A percentile compares a stretch with the other conserved stretches of the same genome.
phyloP scores from a whole-genome alignment of 1,284 basidiomycete genomes.

The Cerrena zonata region DNA sequence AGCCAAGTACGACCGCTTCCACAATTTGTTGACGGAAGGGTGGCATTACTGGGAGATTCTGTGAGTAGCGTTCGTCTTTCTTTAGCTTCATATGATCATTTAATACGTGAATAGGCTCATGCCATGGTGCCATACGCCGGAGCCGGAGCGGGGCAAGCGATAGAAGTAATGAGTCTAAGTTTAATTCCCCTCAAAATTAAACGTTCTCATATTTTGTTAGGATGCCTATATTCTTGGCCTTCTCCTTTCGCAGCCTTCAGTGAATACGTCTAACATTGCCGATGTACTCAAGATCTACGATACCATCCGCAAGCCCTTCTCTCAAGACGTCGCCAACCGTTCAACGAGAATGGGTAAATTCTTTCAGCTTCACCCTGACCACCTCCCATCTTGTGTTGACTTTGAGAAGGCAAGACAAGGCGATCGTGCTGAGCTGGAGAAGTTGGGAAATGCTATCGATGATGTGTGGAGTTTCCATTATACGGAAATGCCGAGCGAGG shows the following conservation, averaged over 20 bases:
- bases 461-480: neutral
- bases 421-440: neutral
- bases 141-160: slow-evolving; percentile 49
- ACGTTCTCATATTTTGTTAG: no score
- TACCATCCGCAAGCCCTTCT: neutral
- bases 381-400: neutral
- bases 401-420: neutral
- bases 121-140: slow-evolving; percentile 47
- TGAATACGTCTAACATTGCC: neutral
- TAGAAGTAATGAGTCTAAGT: no score
- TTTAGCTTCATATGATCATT: neutral
- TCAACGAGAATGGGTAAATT: neutral
- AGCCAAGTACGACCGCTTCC: slow-evolving; percentile 34
- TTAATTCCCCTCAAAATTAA: no score
- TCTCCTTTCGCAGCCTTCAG: neutral
- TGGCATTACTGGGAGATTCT: slow-evolving; percentile 43
- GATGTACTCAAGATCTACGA: neutral
- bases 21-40: slow-evolving; percentile 31
- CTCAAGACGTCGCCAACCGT: neutral
- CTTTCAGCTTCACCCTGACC: neutral
- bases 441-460: neutral
- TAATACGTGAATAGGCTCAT: slow-evolving; percentile 38
- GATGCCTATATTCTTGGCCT: neutral
- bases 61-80: slow-evolving; percentile 22
- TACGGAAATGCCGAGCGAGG: neutral